Base-by-base conservation (phyloP, 1,284 basidiomycete species). In the Naganishia cerealis region DNA sequence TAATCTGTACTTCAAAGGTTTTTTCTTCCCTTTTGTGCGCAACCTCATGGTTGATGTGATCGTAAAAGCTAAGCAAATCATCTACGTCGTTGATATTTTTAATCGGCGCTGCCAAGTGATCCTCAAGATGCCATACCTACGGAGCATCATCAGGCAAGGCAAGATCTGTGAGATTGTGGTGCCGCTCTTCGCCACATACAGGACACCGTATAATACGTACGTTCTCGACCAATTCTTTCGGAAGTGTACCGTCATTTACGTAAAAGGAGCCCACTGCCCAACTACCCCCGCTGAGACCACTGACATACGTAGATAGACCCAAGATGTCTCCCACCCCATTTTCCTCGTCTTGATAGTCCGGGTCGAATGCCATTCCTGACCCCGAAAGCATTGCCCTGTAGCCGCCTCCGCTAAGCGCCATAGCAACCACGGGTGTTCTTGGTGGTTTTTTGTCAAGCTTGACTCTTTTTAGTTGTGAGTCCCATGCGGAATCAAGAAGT, bases 351-450 rank as follows among this genome's bases (percentile, higher is more conserved):
- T 50, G 16, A 39, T 53, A 55, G 40, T n/a, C n/a, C n/a, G 24
- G 50, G 15, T 26, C 40, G 29, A 61, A 67, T 15, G 66, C 66
- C 33, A 50, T 54, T 5, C 66, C 66, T 7, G 66, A 54, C 2
- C 66, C 63, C 21, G 62, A 59, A 72, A 81, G 75, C 82, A 83
- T 83, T 18, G 82, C 82, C 16, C 82, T 72, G 68, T 82, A 80
- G 4, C 82, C 82, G 36, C 82, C 82, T 39, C 82, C 82, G 10
- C 78, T 80, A 7, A 83, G 69, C 0, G 81, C 81, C 42, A 82
- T 73, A 26, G 79, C 81, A 26, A 83, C 72, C 1, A 72, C 67
- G 0, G 83, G 83, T 15, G 73, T 75, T 56, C 79, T 71, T 13
- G 77, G 73, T 5, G 79, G 76, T n/a, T n/a, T n/a, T 3, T 21